Evolutionary conservation across 306 rosid species (phyloP), one percentile per base, ranked within the genome.

Genomic region (Luffa aegyptiaca): DNA sequence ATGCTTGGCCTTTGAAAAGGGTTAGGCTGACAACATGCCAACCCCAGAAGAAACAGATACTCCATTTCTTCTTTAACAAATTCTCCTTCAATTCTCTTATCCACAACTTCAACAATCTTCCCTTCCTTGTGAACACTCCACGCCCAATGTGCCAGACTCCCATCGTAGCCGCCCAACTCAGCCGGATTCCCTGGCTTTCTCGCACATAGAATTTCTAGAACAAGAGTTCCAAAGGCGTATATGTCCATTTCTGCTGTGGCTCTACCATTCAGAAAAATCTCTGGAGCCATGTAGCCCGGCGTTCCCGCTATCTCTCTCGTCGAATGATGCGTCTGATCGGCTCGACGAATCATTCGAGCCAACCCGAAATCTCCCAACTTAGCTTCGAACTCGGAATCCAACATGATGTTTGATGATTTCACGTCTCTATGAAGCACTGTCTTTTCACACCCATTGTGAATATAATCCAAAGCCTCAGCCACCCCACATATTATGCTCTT

Each of bases 211-310:
- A 90, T 95, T 81, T 91, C 93, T 44, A 88, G 49, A 7, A 90
- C 83, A 21, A 93, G 91, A 12, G 91, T 87, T 4, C 98, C 97
- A 70, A 91, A 91, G 9, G 97, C 89, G 75, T 91, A 93, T 14
- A 93, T 87, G 56, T 93, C 97, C 0, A 93, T 93, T 77, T 91
- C 95, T 36, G 86, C 80, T 0, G 95, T 90, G 7, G 93, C 97
- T 75, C 98, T 76, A 3, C 91, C 86, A 0, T 76, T 84, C n/a
- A 91, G 90, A 31, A 93, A 90, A 0, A 89, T 90, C 75, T 91
- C 97, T 5, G 95, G 97, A 5, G 98, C 93, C 98, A 93, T 93
- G 74, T 93, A 91, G 1, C 95, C 97, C 2, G 87, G 97, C 4
- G 98, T 93, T n/a, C 98, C 98, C 18, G 97, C 97, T 48, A 93